Percentiles rank a stretch among this genome's conserved stretches.
Conservation (phyloP, 2,329 filamentous ascomycete species). For the Fonsecaea monophora region DNA sequence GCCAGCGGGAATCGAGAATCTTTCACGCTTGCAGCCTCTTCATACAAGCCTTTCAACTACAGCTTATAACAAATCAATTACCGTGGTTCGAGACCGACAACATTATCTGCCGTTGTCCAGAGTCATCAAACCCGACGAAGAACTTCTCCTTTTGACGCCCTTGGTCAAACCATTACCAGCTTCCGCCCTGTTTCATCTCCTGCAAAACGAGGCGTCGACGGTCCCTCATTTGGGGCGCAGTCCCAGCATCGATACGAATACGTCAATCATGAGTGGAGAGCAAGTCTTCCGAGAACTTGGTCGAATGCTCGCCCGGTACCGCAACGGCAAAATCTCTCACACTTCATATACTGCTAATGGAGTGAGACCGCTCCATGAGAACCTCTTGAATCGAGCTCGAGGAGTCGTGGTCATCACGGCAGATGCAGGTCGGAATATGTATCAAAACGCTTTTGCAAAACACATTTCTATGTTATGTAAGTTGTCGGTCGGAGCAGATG, state of each 20-base stretch:
- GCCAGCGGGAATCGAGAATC: slow-evolving; percentile 75
- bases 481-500: slow-evolving; percentile 48
- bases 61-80: slow-evolving; percentile 92
- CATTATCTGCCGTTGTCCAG: slow-evolving; percentile 81
- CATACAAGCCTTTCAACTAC: slow-evolving; percentile 81
- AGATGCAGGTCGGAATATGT: slow-evolving; percentile 91
- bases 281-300: slow-evolving; percentile 90
- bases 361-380: slow-evolving; percentile 89
- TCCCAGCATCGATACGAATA: slow-evolving; percentile 63
- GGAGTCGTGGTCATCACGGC: slow-evolving; percentile 91
- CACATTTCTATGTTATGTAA: slow-evolving; percentile 92
- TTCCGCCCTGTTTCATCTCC: slow-evolving; percentile 77
- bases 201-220: slow-evolving; percentile 48
- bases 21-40: slow-evolving; percentile 80
- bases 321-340: slow-evolving; percentile 85
- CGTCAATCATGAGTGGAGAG: slow-evolving; percentile 85
- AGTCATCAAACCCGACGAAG: slow-evolving; percentile 82
- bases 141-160: slow-evolving; percentile 86
- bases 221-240: slow-evolving; percentile 40
- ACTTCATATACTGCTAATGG: slow-evolving; percentile 96
- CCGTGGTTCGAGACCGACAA: slow-evolving; percentile 88
- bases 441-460: slow-evolving; percentile 93
- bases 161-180: slow-evolving; percentile 91
- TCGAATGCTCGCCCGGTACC: slow-evolving; percentile 80
- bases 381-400: slow-evolving; percentile 84